These are phyloP conservation scores for Capsella bursapastoris DNA, from an alignment of 345 rosid species.

Conservation along the genomic window DNA sequence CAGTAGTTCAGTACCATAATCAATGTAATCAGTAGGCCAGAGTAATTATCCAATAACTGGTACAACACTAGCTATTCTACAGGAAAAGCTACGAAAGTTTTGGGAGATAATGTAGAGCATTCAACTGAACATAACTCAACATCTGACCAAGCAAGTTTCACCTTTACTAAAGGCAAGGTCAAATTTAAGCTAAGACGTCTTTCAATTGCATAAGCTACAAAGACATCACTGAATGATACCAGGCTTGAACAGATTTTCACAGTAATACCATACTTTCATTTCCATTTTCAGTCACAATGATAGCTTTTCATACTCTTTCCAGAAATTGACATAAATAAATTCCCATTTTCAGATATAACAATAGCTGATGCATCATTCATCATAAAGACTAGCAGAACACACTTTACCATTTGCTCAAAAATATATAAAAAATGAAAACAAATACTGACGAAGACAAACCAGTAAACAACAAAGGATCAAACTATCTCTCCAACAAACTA, in stretches of 20 bases:
- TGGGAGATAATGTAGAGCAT: neutral
- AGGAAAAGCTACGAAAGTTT: neutral
- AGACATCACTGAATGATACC: neutral
- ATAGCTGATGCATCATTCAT: neutral
- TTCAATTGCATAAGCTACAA: neutral
- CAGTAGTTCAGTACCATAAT: neutral
- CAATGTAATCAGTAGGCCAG: neutral
- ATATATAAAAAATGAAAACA: neutral
- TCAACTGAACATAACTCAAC: neutral
- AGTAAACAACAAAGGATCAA: neutral
- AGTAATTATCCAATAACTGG: neutral
- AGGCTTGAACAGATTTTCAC: neutral
- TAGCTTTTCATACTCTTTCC: neutral
- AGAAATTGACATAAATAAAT: neutral
- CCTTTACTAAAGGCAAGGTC: neutral
- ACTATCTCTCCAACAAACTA: neutral
- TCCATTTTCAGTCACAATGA: neutral
- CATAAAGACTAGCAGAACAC: neutral
- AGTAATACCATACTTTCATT: neutral
- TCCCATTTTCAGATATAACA: neutral
- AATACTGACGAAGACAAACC: neutral
- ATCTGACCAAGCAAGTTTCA: constrained; percentile 5
- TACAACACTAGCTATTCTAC: neutral
- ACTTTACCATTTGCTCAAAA: neutral
- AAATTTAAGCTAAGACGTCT: neutral